Percentiles rank a stretch among this genome's conserved stretches.
phyloP scores from a whole-genome alignment of 2,329 filamentous ascomycete species.

The Penicillium brasilianum region DNA sequence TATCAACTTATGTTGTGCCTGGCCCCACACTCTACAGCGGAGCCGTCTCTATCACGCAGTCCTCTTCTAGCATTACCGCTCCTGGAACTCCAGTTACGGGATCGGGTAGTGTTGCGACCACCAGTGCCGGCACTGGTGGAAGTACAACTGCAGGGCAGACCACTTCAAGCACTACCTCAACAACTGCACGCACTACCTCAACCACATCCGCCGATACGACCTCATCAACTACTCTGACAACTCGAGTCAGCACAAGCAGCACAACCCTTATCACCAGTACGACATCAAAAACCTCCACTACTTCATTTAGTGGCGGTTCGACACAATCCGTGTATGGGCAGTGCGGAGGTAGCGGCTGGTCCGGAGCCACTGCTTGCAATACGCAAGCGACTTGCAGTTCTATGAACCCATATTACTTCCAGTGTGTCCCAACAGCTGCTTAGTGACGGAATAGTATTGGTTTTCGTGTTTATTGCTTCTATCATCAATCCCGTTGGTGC shows the following conservation, averaged over 20 bases:
- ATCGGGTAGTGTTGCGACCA: constrained; percentile 7
- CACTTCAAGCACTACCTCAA: constrained; percentile 7
- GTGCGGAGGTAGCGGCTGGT: constrained; percentile 25
- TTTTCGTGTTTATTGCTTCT: not conserved
- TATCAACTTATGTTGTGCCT: constrained; percentile 57
- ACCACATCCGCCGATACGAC: not conserved
- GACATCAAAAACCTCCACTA: not conserved
- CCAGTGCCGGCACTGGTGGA: not conserved
- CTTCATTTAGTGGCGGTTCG: constrained; percentile 4
- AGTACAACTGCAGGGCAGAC: not conserved
- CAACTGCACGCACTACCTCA: constrained; percentile 3
- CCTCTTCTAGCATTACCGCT: constrained; percentile 24
- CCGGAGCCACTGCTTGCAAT: constrained; percentile 23
- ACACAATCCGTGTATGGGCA: constrained; percentile 27
- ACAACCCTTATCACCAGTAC: not conserved
- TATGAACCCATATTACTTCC: constrained; percentile 24
- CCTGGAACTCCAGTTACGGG: constrained; percentile 24
- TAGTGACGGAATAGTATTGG: not conserved
- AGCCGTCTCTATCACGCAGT: constrained; percentile 25
- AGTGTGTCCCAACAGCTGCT: constrained; percentile 24
- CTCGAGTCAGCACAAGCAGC: not conserved
- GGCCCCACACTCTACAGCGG: constrained; percentile 48
- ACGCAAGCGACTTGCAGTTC: constrained; percentile 23
- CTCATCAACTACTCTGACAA: not conserved
- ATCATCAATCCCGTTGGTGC: too few species aligned